These are phyloP conservation scores for Lepiota venenata DNA, from an alignment of 768 basidiomycete genomes.

Conservation along the genomic window DNA sequence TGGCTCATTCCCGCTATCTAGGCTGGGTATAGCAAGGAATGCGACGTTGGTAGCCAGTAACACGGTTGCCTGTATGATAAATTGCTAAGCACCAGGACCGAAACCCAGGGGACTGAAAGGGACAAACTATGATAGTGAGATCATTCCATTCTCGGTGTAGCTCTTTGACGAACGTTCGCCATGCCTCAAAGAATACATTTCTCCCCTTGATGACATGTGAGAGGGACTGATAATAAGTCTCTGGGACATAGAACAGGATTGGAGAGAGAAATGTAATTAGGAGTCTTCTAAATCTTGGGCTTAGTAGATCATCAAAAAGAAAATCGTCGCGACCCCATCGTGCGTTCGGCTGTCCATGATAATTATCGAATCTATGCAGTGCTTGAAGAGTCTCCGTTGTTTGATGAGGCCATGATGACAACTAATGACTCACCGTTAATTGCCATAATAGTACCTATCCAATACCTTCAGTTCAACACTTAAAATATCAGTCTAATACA, in stretches of 20 bases:
- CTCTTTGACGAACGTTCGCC: conserved; percentile 41
- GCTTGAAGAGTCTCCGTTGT: conserved; percentile 16
- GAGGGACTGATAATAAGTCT: conserved; percentile 29
- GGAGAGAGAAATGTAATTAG: conserved; percentile 37
- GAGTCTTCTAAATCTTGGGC: conserved; percentile 26
- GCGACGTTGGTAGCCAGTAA: conserved; percentile 57
- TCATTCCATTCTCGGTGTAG: conserved; percentile 49
- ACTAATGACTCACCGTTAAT: background rate
- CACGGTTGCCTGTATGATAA: conserved; percentile 43
- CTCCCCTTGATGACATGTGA: conserved; percentile 41
- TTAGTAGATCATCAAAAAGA: conserved; percentile 26
- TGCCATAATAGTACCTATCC: conserved; percentile 5
- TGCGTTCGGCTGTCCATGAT: conserved; percentile 42
- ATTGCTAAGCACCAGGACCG: background rate
- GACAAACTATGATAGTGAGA: conserved; percentile 48
- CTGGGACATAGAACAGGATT: conserved; percentile 48
- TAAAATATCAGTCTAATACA: background rate
- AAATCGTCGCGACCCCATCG: conserved; percentile 42
- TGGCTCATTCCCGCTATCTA: conserved; percentile 23
- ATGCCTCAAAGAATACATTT: conserved; percentile 47
- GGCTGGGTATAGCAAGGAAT: conserved; percentile 52
- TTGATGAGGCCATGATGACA: background rate
- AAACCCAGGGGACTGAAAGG: background rate
- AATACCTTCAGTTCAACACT: background rate
- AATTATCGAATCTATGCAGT: conserved; percentile 38